phyloP scores from a whole-genome alignment of 2,329 filamentous ascomycete species.

The Cyphellophora europaea region DNA sequence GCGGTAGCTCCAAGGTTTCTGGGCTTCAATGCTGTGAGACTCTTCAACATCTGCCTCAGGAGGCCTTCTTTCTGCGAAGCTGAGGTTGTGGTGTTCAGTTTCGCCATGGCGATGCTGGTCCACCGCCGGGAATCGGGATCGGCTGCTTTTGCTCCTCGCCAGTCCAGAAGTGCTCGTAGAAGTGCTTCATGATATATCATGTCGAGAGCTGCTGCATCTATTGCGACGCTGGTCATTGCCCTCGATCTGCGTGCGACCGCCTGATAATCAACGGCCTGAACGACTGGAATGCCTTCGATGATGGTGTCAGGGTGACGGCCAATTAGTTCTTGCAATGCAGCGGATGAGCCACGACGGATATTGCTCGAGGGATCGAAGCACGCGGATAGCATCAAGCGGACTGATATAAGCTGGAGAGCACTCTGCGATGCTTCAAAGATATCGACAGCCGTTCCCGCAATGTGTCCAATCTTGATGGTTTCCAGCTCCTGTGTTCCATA shows the following conservation, averaged over 20 bases:
- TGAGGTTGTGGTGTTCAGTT: constrained; percentile 24
- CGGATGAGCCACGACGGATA: constrained; percentile 83
- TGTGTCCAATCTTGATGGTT: constrained; percentile 19
- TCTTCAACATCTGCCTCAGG: constrained; percentile 24
- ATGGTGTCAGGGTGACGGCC: constrained; percentile 85
- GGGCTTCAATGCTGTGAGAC: constrained; percentile 18
- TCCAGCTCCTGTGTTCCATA: constrained; percentile 74
- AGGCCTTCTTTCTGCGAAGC: constrained; percentile 4
- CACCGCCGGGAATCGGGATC: constrained; percentile 65
- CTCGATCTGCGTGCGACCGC: constrained; percentile 78
- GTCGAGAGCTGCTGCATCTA: constrained; percentile 58
- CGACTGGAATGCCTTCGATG: constrained; percentile 68
- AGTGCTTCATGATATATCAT: constrained; percentile 58
- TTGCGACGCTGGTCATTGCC: constrained; percentile 69
- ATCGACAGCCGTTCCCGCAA: constrained; percentile 24
- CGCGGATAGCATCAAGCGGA: constrained; percentile 70
- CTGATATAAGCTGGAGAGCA: constrained; percentile 68
- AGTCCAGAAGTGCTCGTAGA: constrained; percentile 62
- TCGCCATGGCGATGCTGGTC: constrained; percentile 61
- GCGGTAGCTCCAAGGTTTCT: constrained; percentile 29
- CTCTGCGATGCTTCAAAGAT: constrained; percentile 13
- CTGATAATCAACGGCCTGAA: constrained; percentile 89
- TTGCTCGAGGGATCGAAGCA: constrained; percentile 87
- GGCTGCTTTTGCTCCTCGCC: constrained; percentile 78
- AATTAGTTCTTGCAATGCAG: constrained; percentile 86